phyloP scores from a whole-genome alignment of 1,284 basidiomycete species.

The Cutaneotrichosporon sp. region DNA sequence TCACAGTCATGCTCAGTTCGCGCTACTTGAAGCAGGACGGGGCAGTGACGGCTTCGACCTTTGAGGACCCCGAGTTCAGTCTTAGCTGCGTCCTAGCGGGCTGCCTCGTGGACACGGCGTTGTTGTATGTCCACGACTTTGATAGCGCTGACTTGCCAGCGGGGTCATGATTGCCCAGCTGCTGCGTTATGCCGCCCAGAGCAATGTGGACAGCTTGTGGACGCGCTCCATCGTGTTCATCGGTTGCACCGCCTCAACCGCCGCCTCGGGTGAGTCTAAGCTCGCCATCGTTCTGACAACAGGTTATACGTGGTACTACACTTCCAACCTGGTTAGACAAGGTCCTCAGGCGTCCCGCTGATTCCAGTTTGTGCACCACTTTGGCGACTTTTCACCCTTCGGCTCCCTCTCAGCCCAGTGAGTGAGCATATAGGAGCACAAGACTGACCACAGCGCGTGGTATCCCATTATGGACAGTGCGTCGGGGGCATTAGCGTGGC shows the following conservation, averaged over 20 bases:
- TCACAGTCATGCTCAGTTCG: no score
- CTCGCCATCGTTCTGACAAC: neutral
- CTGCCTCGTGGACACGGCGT: constrained; percentile 20
- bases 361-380: constrained; percentile 23
- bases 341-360: neutral
- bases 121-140: constrained; percentile 12
- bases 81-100: constrained; percentile 10
- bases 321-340: neutral
- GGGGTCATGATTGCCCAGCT: constrained; percentile 24
- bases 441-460: constrained; percentile 6
- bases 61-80: no score
- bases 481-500: neutral
- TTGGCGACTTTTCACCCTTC: constrained; percentile 19
- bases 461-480: constrained; percentile 20
- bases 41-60: no score
- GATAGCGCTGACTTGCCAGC: constrained; percentile 7
- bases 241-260: neutral
- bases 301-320: neutral
- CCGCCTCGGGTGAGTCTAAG: neutral
- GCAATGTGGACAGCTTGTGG: constrained; percentile 24
- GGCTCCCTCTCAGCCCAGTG: constrained; percentile 6
- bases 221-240: constrained; percentile 6
- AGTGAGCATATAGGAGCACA: no score
- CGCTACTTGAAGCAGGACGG: no score
- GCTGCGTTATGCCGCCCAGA: constrained; percentile 16